Evolutionary conservation across 2,329 filamentous ascomycete species (phyloP).

Genomic region (Orbilia oligospora): DNA sequence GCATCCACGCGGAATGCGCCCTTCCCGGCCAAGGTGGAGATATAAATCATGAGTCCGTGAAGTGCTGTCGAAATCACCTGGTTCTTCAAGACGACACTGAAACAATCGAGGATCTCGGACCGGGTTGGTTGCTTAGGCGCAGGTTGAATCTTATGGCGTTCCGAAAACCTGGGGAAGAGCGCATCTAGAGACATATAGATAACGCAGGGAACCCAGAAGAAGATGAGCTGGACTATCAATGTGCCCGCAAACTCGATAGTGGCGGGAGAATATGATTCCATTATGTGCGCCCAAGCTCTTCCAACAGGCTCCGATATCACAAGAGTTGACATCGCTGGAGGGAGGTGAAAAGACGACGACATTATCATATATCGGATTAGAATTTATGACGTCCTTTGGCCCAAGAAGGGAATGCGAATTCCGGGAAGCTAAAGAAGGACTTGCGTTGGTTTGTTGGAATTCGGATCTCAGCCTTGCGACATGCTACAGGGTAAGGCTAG

Average conservation of each 20-base stretch:
- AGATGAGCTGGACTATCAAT: conserved; percentile 67
- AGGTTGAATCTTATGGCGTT: conserved; percentile 72
- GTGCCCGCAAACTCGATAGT: conserved; percentile 68
- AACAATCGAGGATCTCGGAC: conserved; percentile 69
- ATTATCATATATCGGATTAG: conserved; percentile 26
- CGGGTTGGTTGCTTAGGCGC: conserved; percentile 70
- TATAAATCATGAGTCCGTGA: conserved; percentile 64
- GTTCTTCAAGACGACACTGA: conserved; percentile 70
- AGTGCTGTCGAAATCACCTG: conserved; percentile 68
- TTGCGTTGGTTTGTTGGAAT: conserved; percentile 57
- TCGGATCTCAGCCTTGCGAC: conserved; percentile 13
- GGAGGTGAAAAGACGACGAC: conserved; percentile 52
- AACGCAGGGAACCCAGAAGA: conserved; percentile 70
- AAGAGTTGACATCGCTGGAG: conserved; percentile 34
- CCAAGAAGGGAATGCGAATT: neutral
- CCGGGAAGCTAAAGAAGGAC: neutral
- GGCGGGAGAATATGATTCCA: conserved; percentile 64
- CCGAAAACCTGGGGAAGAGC: conserved; percentile 70
- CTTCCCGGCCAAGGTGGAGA: conserved; percentile 60
- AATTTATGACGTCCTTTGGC: neutral
- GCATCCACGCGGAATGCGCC: conserved; percentile 67
- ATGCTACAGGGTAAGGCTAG: neutral
- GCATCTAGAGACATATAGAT: conserved; percentile 69
- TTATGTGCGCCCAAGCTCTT: conserved; percentile 34
- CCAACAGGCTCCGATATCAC: conserved; percentile 17